Percentiles rank a stretch among this genome's conserved stretches.
These are phyloP conservation scores for Gautieria morchelliformis DNA, from an alignment of 768 basidiomycete genomes.

Conservation along the genomic window DNA sequence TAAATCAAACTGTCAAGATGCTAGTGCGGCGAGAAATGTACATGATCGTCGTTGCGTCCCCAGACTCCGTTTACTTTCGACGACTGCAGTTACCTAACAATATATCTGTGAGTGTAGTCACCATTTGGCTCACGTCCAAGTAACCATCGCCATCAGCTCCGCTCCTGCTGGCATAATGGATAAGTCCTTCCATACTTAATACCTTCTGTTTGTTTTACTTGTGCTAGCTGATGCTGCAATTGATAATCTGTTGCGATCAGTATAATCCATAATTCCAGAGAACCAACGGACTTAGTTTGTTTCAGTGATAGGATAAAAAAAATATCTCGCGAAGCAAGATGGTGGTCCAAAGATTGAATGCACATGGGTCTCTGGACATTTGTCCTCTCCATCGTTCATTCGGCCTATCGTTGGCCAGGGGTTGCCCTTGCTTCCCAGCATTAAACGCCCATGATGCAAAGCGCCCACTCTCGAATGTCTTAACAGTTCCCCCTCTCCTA, in stretches of 20 bases:
- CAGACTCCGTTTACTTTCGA: too few species aligned
- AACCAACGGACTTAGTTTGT: background rate
- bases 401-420: background rate
- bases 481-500: background rate
- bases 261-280: background rate
- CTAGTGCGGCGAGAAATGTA: too few species aligned
- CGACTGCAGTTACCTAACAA: too few species aligned
- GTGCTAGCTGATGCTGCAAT: too few species aligned
- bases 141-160: too few species aligned
- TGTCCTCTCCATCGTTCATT: background rate
- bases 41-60: too few species aligned
- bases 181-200: too few species aligned
- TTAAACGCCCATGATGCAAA: background rate
- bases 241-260: background rate
- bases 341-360: background rate
- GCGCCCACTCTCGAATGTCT: conserved; percentile 4
- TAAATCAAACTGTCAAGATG: too few species aligned
- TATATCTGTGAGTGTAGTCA: too few species aligned
- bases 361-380: background rate
- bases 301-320: background rate
- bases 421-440: background rate
- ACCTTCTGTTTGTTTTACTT: too few species aligned
- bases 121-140: too few species aligned
- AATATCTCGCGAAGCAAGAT: conserved; percentile 6
- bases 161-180: too few species aligned